A percentile compares a stretch with the other conserved stretches of the same genome.
These are phyloP conservation scores for Quercus suber DNA, from an alignment of 306 rosid species.

Conservation along the genomic window DNA sequence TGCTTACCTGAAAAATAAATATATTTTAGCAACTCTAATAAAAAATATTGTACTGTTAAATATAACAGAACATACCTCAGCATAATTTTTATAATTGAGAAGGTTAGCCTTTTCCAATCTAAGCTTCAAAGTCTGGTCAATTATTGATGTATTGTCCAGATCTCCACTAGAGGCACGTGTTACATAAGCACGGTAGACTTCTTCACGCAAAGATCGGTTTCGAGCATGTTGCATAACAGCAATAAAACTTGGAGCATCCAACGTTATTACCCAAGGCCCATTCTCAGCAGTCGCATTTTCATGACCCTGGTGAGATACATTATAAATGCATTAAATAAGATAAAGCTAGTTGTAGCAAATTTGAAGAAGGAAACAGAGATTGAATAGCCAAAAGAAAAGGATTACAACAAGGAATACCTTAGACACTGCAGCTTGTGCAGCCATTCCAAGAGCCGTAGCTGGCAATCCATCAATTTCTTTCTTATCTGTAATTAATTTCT, in stretches of 20 bases:
- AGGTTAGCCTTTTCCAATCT: slow-evolving; percentile 94
- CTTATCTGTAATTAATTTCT: slow-evolving; percentile 74
- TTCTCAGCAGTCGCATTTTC: slow-evolving; percentile 82
- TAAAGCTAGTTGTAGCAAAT: neutral
- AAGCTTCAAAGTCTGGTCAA: slow-evolving; percentile 85
- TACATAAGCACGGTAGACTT: slow-evolving; percentile 70
- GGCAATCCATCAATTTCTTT: slow-evolving; percentile 87
- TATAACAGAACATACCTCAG: slow-evolving; percentile 64
- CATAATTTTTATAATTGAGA: slow-evolving; percentile 82
- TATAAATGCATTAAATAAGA: slow-evolving; percentile 16
- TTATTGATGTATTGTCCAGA: slow-evolving; percentile 71
- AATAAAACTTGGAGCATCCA: slow-evolving; percentile 83
- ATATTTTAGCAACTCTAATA: slow-evolving; percentile 22
- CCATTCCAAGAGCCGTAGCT: slow-evolving; percentile 93
- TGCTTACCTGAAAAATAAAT: slow-evolving; percentile 74
- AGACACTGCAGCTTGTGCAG: slow-evolving; percentile 87
- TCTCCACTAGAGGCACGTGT: slow-evolving; percentile 88
- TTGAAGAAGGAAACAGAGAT: neutral
- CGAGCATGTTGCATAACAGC: slow-evolving; percentile 91
- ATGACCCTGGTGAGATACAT: slow-evolving; percentile 60
- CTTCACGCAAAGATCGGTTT: slow-evolving; percentile 85
- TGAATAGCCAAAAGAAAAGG: slow-evolving; percentile 19
- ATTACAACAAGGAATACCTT: slow-evolving; percentile 50
- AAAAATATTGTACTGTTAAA: slow-evolving; percentile 3
- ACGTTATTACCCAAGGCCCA: slow-evolving; percentile 94